phyloP scores from a whole-genome alignment of 2,329 filamentous ascomycete species.

The Trichoderma sp. region DNA sequence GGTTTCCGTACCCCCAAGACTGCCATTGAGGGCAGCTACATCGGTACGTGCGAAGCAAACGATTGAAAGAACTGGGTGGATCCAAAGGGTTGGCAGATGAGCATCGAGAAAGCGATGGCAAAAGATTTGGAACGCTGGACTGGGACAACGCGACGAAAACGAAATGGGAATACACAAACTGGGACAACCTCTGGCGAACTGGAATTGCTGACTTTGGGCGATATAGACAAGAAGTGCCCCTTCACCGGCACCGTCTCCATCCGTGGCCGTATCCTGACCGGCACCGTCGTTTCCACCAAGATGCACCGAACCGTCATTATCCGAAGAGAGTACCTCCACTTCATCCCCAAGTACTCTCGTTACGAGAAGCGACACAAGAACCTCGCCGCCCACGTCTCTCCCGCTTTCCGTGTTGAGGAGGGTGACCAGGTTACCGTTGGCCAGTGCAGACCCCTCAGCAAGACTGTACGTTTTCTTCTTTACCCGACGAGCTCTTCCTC shows the following conservation, averaged over 20 bases:
- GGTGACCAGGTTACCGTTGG: constrained; percentile 99
- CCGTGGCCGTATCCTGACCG: constrained; percentile 99
- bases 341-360: constrained; percentile 98
- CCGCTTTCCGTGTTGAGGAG: constrained; percentile 99
- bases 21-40: constrained; percentile 98
- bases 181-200: background rate
- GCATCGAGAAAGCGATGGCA: background rate
- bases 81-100: background rate
- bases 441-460: constrained; percentile 98
- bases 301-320: constrained; percentile 99
- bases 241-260: constrained; percentile 99
- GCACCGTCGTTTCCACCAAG: constrained; percentile 99
- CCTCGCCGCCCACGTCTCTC: constrained; percentile 97
- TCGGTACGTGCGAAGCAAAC: constrained; percentile 71
- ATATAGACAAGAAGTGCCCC: constrained; percentile 99
- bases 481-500: background rate
- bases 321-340: constrained; percentile 99
- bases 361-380: constrained; percentile 99
- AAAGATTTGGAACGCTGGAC: background rate
- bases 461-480: constrained; percentile 77
- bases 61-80: constrained; percentile 17
- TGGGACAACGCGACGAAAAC: background rate
- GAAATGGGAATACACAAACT: background rate
- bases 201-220: constrained; percentile 35
- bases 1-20: constrained; percentile 98